phyloP scores from a whole-genome alignment of 257 asterid genomes.

The Datura wrightii region DNA sequence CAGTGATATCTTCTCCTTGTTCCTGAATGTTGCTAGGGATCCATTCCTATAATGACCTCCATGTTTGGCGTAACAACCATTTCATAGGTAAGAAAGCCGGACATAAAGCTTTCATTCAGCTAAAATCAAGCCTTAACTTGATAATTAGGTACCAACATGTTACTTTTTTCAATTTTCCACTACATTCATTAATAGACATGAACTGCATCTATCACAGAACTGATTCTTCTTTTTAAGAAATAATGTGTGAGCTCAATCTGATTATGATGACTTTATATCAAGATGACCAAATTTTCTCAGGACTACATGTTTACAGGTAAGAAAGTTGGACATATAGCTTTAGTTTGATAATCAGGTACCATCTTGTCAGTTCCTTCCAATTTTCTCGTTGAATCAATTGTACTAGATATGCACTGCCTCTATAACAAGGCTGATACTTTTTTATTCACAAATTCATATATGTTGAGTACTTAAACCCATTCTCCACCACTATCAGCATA shows the following conservation, averaged over 20 bases:
- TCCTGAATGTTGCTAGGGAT: conserved; percentile 1
- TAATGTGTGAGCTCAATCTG: background rate
- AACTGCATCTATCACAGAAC: conserved; percentile 1
- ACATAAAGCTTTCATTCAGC: background rate
- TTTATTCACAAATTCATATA: background rate
- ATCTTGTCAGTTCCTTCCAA: background rate
- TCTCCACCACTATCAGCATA: background rate
- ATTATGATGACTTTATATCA: conserved; percentile 12
- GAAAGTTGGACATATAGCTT: conserved; percentile 19
- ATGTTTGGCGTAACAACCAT: background rate
- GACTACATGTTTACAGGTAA: background rate
- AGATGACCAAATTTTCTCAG: background rate
- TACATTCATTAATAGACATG: background rate
- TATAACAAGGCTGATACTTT: background rate
- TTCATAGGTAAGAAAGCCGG: background rate
- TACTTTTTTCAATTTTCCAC: background rate
- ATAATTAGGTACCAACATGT: background rate
- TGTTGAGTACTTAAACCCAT: conserved; percentile 12
- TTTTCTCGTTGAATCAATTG: background rate
- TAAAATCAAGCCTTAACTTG: background rate
- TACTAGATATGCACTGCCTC: background rate
- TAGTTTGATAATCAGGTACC: conserved; percentile 6
- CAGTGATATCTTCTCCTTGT: background rate
- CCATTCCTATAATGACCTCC: background rate
- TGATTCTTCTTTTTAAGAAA: background rate